phyloP scores from a whole-genome alignment of 1,284 basidiomycete species.

The Stygiomarasmius scandens region DNA sequence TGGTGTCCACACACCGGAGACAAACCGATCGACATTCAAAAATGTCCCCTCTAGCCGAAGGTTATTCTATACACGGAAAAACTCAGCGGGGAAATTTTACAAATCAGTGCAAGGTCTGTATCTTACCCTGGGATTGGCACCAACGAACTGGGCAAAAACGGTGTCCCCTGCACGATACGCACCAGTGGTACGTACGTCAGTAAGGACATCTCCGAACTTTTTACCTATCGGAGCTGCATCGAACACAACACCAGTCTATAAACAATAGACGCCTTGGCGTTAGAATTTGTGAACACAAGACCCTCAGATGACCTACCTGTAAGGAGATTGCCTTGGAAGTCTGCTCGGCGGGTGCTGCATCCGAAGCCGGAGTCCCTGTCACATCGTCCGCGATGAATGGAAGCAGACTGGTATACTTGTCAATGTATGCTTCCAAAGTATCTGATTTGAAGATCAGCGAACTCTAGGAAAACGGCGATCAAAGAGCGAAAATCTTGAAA shows the following conservation, averaged over 20 bases:
- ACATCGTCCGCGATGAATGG: constrained; percentile 59
- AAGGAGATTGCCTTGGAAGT: constrained; percentile 70
- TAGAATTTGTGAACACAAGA: neutral
- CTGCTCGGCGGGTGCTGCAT: constrained; percentile 69
- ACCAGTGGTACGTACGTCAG: constrained; percentile 55
- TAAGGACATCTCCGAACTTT: constrained; percentile 66
- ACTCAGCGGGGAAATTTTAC: neutral
- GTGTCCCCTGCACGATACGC: constrained; percentile 61
- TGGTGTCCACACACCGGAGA: constrained; percentile 54
- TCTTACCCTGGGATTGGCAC: constrained; percentile 78
- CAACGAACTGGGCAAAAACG: constrained; percentile 69
- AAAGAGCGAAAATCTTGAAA: neutral
- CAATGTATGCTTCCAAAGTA: constrained; percentile 79
- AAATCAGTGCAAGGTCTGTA: too few species aligned
- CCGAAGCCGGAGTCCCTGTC: constrained; percentile 52
- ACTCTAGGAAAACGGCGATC: neutral
- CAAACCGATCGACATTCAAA: constrained; percentile 64
- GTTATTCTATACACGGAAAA: constrained; percentile 61
- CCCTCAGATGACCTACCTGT: constrained; percentile 45
- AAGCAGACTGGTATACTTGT: constrained; percentile 72
- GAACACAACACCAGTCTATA: constrained; percentile 62
- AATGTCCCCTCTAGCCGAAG: constrained; percentile 76
- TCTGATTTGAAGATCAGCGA: constrained; percentile 36
- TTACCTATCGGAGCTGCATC: constrained; percentile 61
- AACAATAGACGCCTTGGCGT: neutral